A percentile compares a stretch with the other conserved stretches of the same genome.
phyloP scores from a whole-genome alignment of 768 basidiomycete species.

The Pleurotus pulmonarius region DNA sequence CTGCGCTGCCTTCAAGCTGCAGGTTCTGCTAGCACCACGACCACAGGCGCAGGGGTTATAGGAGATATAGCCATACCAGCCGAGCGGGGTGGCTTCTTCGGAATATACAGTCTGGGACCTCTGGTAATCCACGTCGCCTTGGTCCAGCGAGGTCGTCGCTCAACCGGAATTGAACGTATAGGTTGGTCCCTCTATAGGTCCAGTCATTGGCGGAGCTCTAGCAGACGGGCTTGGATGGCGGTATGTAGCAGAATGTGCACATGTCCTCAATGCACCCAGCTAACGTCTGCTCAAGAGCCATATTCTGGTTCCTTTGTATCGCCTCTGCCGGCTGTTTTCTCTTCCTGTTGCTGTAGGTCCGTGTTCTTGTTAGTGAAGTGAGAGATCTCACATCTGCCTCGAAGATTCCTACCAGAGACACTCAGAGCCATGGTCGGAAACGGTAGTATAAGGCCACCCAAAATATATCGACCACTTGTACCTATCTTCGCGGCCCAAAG shows the following conservation, averaged over 20 bases:
- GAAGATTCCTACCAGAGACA: slow-evolving; percentile 50
- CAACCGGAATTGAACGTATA: slow-evolving; percentile 14
- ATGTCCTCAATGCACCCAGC: too few species aligned
- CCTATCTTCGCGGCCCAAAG: slow-evolving; percentile 32
- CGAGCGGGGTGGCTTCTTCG: slow-evolving; percentile 75
- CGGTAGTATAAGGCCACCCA: slow-evolving; percentile 43
- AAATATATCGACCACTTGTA: slow-evolving; percentile 54
- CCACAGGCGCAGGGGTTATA: slow-evolving; percentile 67
- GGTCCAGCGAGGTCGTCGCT: neutral
- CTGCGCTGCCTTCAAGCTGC: slow-evolving; percentile 79
- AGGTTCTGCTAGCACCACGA: slow-evolving; percentile 68
- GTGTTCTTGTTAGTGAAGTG: slow-evolving; percentile 18
- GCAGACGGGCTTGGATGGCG: slow-evolving; percentile 63
- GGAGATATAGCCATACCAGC: slow-evolving; percentile 71
- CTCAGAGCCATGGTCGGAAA: slow-evolving; percentile 51
- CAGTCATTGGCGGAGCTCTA: slow-evolving; percentile 57
- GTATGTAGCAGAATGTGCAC: slow-evolving; percentile 22
- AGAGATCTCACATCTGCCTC: slow-evolving; percentile 29
- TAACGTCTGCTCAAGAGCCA: slow-evolving; percentile 33
- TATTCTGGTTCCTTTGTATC: slow-evolving; percentile 63
- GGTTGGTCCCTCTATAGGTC: slow-evolving; percentile 60
- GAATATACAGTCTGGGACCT: slow-evolving; percentile 63
- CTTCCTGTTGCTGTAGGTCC: slow-evolving; percentile 41
- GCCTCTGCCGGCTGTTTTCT: slow-evolving; percentile 40
- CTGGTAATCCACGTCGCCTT: slow-evolving; percentile 20